Base-by-base conservation (phyloP, 164 flowering plant species). In the Vitis riparia region DNA sequence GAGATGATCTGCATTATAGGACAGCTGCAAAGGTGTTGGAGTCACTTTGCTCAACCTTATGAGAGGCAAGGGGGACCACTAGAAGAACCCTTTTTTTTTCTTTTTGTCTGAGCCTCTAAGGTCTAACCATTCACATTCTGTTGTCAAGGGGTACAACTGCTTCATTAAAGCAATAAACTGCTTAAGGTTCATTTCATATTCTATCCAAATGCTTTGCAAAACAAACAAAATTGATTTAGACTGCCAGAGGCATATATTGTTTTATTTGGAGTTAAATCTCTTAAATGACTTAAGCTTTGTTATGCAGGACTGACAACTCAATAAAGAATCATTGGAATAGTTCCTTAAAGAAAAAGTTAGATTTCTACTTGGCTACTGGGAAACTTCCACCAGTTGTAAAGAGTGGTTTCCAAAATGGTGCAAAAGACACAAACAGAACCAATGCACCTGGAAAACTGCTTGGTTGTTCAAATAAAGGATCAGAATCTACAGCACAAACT, bases 241-340 rank as follows among this genome's bases (percentile, higher is more conserved):
- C 5, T 29, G 12, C 47, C 48, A 51, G 14, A 12, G 55, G 44
- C 29, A 19, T 29, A 23, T 50, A 13, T 59, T 27, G 48, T 12
- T 2, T 23, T 23, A 23, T 23, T 23, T 23, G 27, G 27, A 30
- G 53, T 14, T 11, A 17, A 65, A 13, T 14, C 37, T 63, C 52
- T 19, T 44, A n/a, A 23, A 50, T 59, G 14, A 55, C 55, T 4
- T 3, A 16, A 48, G 14, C 68, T 72, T 61, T 17, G 65, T 37
- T 51, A 44, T 81, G 75, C 89, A 95, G 99, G 90, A 96, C 98
- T 68, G 98, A 96, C 66, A 96, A 93, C 70, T 80, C 98, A 63
- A 96, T 93, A 76, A 93, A 93, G 87, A 96, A 96, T 80, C 99
- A 93, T 77, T 96, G 98, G 99, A 93, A 93, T 80, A 96, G 98